These are phyloP conservation scores for Xylaria sp. DNA, from an alignment of 2,329 filamentous ascomycete species.

Conservation along the genomic window DNA sequence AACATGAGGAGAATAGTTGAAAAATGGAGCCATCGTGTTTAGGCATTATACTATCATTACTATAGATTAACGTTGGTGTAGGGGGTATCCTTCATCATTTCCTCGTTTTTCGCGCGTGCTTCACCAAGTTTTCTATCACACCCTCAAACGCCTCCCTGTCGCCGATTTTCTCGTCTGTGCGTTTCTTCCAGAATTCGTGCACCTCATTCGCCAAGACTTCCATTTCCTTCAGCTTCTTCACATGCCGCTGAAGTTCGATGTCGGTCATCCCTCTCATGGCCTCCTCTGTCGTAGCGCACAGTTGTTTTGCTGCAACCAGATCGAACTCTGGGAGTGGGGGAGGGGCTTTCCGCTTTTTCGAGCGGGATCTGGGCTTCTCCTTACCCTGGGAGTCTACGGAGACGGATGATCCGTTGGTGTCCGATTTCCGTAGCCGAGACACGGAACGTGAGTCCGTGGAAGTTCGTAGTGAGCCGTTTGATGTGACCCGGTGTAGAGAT, in stretches of 20 bases:
- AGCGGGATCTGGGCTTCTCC: slow-evolving; percentile 51
- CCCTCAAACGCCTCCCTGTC: slow-evolving; percentile 95
- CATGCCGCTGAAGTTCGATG: slow-evolving; percentile 77
- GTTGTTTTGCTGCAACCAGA: slow-evolving; percentile 77
- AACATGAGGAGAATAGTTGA: background rate
- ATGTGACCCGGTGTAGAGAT: slow-evolving; percentile 64
- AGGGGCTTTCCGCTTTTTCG: slow-evolving; percentile 64
- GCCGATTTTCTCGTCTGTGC: slow-evolving; percentile 84
- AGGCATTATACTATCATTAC: slow-evolving; percentile 28
- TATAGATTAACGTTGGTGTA: slow-evolving; percentile 15
- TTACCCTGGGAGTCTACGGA: slow-evolving; percentile 69
- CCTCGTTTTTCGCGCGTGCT: slow-evolving; percentile 85
- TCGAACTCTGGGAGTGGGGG: slow-evolving; percentile 80
- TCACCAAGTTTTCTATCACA: slow-evolving; percentile 95
- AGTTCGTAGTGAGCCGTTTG: slow-evolving; percentile 62
- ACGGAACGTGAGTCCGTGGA: slow-evolving; percentile 64
- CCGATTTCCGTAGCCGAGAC: slow-evolving; percentile 58
- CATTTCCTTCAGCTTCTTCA: slow-evolving; percentile 73
- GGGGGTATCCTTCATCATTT: slow-evolving; percentile 66
- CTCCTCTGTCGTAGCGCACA: slow-evolving; percentile 86
- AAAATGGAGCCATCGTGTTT: slow-evolving; percentile 1
- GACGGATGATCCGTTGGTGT: slow-evolving; percentile 64
- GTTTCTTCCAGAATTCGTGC: slow-evolving; percentile 87
- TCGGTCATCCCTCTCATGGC: slow-evolving; percentile 83
- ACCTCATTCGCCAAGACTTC: slow-evolving; percentile 78